Evolutionary conservation across 768 basidiomycete genomes (phyloP).

Genomic region (Amanita rubescens): DNA sequence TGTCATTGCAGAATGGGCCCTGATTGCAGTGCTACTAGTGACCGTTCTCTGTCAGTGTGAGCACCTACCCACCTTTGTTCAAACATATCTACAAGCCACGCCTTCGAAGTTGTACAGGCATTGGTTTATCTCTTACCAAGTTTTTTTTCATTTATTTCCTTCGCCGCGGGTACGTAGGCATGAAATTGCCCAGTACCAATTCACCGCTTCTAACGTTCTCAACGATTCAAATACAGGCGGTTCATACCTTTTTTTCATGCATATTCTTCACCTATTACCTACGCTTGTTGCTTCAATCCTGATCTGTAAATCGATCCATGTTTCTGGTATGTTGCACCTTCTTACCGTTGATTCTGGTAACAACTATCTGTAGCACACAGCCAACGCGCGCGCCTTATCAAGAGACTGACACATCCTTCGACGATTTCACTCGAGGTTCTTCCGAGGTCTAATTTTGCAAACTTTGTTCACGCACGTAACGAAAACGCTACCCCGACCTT

Average conservation of each 20-base stretch:
- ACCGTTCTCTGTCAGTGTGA: too few relatives aligned
- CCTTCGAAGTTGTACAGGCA: neutral
- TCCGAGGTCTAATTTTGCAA: constrained; percentile 29
- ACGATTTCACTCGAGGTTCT: constrained; percentile 50
- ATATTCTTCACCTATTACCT: constrained; percentile 21
- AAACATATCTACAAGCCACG: neutral
- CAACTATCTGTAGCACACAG: constrained; percentile 30
- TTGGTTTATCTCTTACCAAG: too few relatives aligned
- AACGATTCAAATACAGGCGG: constrained; percentile 18
- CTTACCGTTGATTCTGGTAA: neutral
- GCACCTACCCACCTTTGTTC: too few relatives aligned
- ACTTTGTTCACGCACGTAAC: constrained; percentile 23
- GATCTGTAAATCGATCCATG: constrained; percentile 23
- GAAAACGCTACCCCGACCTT: constrained; percentile 36
- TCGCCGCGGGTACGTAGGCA: too few relatives aligned
- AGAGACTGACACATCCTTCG: constrained; percentile 41
- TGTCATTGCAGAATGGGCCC: too few relatives aligned
- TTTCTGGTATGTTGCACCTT: constrained; percentile 21
- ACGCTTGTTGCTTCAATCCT: constrained; percentile 42
- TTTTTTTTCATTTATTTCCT: too few relatives aligned
- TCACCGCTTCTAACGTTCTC: neutral
- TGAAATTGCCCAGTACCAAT: neutral
- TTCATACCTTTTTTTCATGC: constrained; percentile 26
- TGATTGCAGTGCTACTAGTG: too few relatives aligned
- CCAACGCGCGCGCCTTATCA: constrained; percentile 38